phyloP scores from a whole-genome alignment of 371 early-diverging fungal genomes.

The Rhizopus delemar region DNA sequence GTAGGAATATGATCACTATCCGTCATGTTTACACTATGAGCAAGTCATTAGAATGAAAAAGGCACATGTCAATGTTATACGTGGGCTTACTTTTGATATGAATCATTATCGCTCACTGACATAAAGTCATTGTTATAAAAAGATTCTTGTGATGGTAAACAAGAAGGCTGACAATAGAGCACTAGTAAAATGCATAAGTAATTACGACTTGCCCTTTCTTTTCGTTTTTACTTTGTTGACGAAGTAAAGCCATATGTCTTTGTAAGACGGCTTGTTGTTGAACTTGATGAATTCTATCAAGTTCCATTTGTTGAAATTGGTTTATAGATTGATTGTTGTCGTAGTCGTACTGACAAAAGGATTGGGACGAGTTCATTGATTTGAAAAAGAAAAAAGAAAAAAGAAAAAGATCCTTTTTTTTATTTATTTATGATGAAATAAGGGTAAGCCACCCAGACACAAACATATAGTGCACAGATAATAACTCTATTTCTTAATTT shows the following conservation, averaged over 20 bases:
- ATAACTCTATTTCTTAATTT: no score
- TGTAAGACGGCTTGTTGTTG: slow-evolving; percentile 27
- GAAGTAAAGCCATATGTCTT: slow-evolving; percentile 18
- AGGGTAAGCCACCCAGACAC: no score
- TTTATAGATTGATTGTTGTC: no score
- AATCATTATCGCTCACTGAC: no score
- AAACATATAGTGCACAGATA: no score
- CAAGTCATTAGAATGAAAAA: no score
- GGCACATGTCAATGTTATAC: no score
- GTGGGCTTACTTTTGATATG: no score
- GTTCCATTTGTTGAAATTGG: slow-evolving; percentile 13
- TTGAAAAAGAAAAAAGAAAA: background rate
- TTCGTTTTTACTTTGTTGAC: slow-evolving; percentile 19
- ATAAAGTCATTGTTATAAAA: no score
- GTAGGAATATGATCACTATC: background rate
- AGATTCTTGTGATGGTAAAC: no score
- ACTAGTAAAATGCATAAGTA: slow-evolving; percentile 1
- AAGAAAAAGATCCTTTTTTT: no score
- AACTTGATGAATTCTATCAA: slow-evolving; percentile 19
- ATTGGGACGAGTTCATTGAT: background rate
- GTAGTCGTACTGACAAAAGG: background rate
- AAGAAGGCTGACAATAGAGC: slow-evolving; percentile 18
- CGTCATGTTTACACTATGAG: background rate
- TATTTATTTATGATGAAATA: no score
- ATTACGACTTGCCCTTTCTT: background rate